A percentile compares a stretch with the other conserved stretches of the same genome.
Evolutionary conservation across 176 grass and related monocot genomes (phyloP).

Genomic region (Paspalum vaginatum): DNA sequence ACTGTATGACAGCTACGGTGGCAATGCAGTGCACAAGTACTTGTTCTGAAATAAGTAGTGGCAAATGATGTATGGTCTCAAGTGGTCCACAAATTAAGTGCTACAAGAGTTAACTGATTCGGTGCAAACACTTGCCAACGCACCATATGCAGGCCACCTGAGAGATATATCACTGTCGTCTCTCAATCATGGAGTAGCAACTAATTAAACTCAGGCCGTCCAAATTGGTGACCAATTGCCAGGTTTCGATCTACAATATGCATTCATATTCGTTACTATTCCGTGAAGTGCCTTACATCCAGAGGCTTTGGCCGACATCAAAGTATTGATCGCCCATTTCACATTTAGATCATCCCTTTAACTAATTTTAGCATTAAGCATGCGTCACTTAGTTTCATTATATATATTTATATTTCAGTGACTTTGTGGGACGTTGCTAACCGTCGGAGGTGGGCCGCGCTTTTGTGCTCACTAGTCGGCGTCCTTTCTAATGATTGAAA

Average conservation of each 20-base stretch:
- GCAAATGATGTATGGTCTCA: conserved; percentile 22
- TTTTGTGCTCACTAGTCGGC: conserved; percentile 30
- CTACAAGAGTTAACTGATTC: conserved; percentile 34
- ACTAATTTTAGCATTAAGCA: conserved; percentile 40
- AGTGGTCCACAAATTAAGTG: not conserved
- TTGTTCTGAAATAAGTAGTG: conserved; percentile 23
- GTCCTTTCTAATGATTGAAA: conserved; percentile 43
- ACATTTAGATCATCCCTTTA: conserved; percentile 24
- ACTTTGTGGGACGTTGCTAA: conserved; percentile 47
- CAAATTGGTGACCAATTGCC: conserved; percentile 33
- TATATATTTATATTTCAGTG: not conserved
- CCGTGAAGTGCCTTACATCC: conserved; percentile 2
- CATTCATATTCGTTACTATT: conserved; percentile 16
- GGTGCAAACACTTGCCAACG: not conserved
- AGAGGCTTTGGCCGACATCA: conserved; percentile 38
- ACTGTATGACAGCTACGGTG: not conserved
- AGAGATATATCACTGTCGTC: conserved; percentile 14
- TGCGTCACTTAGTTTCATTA: not conserved
- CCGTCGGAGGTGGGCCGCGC: conserved; percentile 50
- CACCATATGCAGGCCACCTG: not conserved
- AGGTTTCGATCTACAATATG: conserved; percentile 23
- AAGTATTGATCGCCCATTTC: conserved; percentile 28
- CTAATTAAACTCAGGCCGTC: conserved; percentile 32
- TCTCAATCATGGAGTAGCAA: conserved; percentile 8
- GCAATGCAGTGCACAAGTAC: not conserved